Percentiles rank a stretch among this genome's conserved stretches.
Evolutionary conservation across 2,329 filamentous ascomycete species (phyloP).

Genomic region (Aspergillus sp.): DNA sequence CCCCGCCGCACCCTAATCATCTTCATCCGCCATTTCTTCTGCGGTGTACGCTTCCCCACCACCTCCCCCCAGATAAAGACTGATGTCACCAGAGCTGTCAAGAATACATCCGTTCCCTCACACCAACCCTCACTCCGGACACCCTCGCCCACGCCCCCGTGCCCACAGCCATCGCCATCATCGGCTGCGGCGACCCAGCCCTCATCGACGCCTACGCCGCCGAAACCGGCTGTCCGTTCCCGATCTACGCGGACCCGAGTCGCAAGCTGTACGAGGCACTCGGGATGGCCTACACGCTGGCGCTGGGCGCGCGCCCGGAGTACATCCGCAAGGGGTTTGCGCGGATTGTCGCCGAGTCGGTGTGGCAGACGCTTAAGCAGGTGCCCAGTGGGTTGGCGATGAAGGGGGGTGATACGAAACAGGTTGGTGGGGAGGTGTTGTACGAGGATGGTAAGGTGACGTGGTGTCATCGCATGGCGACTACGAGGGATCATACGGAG

Average conservation of each 20-base stretch:
- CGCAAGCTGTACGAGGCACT: constrained; percentile 64
- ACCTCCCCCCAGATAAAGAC: not conserved
- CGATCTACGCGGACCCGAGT: constrained; percentile 74
- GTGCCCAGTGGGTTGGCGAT: constrained; percentile 57
- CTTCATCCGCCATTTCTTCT: constrained; percentile 79
- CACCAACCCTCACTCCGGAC: constrained; percentile 51
- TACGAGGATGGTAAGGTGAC: constrained; percentile 55
- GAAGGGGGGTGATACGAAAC: constrained; percentile 63
- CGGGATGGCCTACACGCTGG: constrained; percentile 65
- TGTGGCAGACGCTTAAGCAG: constrained; percentile 59
- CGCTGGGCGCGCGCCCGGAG: constrained; percentile 59
- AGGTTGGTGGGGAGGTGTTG: constrained; percentile 77
- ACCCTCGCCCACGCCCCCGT: constrained; percentile 44
- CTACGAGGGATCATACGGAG: constrained; percentile 74
- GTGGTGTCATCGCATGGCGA: constrained; percentile 82
- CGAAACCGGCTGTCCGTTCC: constrained; percentile 64
- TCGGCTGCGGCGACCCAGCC: constrained; percentile 69
- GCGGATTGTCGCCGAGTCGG: constrained; percentile 46
- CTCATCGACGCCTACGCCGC: constrained; percentile 66
- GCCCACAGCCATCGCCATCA: constrained; percentile 62
- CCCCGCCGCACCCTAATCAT: constrained; percentile 63
- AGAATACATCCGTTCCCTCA: constrained; percentile 66
- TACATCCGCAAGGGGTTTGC: constrained; percentile 60
- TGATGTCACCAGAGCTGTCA: constrained; percentile 62
- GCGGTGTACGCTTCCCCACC: constrained; percentile 58